Evolutionary conservation across 164 flowering plant species (phyloP), one percentile per base, ranked within the genome.

Genomic region (Warburgia ugandensis): DNA sequence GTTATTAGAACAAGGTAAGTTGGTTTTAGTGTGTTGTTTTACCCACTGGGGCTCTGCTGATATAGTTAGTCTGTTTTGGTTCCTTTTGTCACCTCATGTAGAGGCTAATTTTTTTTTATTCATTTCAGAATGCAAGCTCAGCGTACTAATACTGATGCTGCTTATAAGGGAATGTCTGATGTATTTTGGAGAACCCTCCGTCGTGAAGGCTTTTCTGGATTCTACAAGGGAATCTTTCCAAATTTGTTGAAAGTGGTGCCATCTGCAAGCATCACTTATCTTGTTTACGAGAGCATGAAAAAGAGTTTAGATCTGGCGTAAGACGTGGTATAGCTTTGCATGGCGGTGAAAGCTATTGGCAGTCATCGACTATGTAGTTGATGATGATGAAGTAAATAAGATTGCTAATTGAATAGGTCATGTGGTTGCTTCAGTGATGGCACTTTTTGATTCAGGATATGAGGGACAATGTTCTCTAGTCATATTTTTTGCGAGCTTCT

Each of bases 241-340:
- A 86, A 86, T 65, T 71, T 91, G 66, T 84, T 91, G 40, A 84
- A 90, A 72, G 95, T 86, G 49, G 80, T 90, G 40, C 97, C 97
- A 19, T 72, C 95, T 44, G 97, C 95, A 39, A 84, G 97, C 74
- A 90, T 90, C 48, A 84, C 97, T 8, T 91, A 91, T 60, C 31
- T 91, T 71, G 84, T 84, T 56, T 86, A 86, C 58, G 97, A 91
- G 66, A 57, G 73, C 58, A 81, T 83, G 97, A 91, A 91, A 63
- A 90, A 84, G 69, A 79, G 64, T 32, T 65, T 91, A 35, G 79
- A 76, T 32, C 84, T 91, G 33, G 79, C 74, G 3, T 84, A 70
- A 59, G 42, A 32, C 45, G 17, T 29, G 50, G 5, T 49, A 40
- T 54, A 32, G 29, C 40, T 37, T 37, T 45, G 11, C 30, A 47